Evolutionary conservation across 1,284 basidiomycete genomes (phyloP).

Genomic region (Schizophyllum commune): DNA sequence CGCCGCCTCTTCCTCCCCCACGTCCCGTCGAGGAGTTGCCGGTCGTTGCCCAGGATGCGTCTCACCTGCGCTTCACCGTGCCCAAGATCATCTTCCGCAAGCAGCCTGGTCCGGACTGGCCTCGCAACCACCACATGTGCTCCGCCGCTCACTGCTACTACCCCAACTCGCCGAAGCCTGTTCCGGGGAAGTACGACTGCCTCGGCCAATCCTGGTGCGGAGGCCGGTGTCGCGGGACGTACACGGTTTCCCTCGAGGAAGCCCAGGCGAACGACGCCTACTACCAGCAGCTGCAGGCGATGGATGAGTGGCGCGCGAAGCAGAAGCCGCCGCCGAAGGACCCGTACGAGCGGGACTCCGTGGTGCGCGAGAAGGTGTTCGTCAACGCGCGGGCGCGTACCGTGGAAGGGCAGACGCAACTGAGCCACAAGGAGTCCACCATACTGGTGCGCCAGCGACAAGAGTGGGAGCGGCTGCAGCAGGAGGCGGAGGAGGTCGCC

Average conservation of each 20-base stretch:
- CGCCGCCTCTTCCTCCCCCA: not conserved
- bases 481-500: not conserved
- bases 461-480: not conserved
- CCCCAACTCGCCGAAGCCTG: not conserved
- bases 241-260: not conserved
- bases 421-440: not conserved
- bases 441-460: not conserved
- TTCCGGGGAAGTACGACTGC: not conserved
- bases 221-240: not conserved
- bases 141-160: not conserved
- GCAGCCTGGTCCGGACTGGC: not conserved
- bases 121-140: not conserved
- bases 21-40: not conserved
- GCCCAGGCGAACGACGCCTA: not conserved
- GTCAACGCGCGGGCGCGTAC: not conserved
- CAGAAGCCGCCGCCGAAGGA: not conserved
- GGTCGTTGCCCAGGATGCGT: not conserved
- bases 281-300: not conserved
- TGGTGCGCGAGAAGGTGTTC: not conserved
- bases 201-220: not conserved
- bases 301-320: not conserved
- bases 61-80: not conserved
- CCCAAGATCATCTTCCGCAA: not conserved
- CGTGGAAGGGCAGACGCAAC: not conserved
- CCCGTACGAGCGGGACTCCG: not conserved